Evolutionary conservation across 768 basidiomycete genomes (phyloP).

Genomic region (Suillus weaverae): DNA sequence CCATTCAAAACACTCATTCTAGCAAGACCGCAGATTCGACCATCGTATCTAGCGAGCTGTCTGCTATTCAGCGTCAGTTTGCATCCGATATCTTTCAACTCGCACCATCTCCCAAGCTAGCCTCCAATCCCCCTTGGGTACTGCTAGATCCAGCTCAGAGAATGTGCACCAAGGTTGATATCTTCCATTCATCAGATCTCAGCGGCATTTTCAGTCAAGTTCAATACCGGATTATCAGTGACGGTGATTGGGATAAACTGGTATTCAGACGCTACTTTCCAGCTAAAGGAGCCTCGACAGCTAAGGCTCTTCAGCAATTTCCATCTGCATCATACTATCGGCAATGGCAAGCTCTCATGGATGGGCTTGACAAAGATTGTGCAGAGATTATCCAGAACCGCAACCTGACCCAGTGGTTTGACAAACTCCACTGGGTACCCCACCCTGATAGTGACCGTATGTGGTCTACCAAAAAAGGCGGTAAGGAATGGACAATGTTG

Average conservation of each 20-base stretch:
- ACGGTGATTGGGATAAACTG: not conserved
- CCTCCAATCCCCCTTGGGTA: not conserved
- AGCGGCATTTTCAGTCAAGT: not conserved
- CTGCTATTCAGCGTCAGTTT: not conserved
- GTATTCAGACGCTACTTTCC: not conserved
- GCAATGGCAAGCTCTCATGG: not conserved
- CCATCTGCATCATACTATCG: not conserved
- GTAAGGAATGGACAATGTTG: not conserved
- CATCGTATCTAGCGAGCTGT: not conserved
- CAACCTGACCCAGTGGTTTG: not conserved
- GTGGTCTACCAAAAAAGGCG: not conserved
- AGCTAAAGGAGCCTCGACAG: not conserved
- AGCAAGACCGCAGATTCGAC: not conserved
- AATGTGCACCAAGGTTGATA: not conserved
- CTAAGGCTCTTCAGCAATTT: not conserved
- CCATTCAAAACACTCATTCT: too few relatives aligned
- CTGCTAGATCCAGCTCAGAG: not conserved
- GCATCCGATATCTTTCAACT: not conserved
- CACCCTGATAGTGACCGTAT: not conserved
- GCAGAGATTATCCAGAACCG: not conserved
- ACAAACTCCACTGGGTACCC: not conserved
- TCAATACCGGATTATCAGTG: not conserved
- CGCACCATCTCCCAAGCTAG: not conserved
- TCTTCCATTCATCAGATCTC: not conserved
- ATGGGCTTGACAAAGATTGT: not conserved